phyloP scores from a whole-genome alignment of 1,139 yeast species.

The Diutina pseudorugosa region DNA sequence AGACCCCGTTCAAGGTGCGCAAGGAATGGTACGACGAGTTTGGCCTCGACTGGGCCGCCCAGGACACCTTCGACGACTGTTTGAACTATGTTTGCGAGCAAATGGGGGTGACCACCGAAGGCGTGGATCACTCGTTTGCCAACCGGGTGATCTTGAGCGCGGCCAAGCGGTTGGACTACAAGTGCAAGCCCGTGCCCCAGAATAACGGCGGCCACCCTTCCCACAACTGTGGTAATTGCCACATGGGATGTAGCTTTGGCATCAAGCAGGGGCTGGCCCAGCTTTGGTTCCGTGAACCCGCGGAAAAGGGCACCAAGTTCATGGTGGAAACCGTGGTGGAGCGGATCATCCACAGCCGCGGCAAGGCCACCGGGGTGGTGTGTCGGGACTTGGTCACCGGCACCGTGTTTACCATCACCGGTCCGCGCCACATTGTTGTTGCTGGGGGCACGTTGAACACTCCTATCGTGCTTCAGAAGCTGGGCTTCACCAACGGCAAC shows the following conservation, averaged over 20 bases:
- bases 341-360: conserved; percentile 25
- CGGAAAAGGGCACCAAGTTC: conserved; percentile 34
- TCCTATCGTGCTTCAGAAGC: conserved; percentile 36
- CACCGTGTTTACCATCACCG: conserved; percentile 22
- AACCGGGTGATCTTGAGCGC: conserved; percentile 36
- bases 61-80: conserved; percentile 32
- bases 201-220: conserved; percentile 35
- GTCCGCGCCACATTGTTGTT: conserved; percentile 36
- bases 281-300: conserved; percentile 43
- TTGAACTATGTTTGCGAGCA: conserved; percentile 35
- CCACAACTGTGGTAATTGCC: conserved; percentile 42
- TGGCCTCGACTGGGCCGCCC: conserved; percentile 38
- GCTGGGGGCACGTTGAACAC: conserved; percentile 43
- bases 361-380: conserved; percentile 33
- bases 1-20: conserved; percentile 42
- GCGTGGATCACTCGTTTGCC: conserved; percentile 35
- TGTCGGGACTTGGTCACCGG: conserved; percentile 23
- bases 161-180: conserved; percentile 34
- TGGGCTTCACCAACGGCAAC: conserved; percentile 41
- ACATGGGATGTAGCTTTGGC: conserved; percentile 44
- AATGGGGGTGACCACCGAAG: conserved; percentile 35
- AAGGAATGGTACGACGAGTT: conserved; percentile 41
- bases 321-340: conserved; percentile 36
- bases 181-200: conserved; percentile 30
- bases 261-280: conserved; percentile 41